These are phyloP conservation scores for Lactarius akahatsu DNA, from an alignment of 768 basidiomycete species.

Conservation along the genomic window DNA sequence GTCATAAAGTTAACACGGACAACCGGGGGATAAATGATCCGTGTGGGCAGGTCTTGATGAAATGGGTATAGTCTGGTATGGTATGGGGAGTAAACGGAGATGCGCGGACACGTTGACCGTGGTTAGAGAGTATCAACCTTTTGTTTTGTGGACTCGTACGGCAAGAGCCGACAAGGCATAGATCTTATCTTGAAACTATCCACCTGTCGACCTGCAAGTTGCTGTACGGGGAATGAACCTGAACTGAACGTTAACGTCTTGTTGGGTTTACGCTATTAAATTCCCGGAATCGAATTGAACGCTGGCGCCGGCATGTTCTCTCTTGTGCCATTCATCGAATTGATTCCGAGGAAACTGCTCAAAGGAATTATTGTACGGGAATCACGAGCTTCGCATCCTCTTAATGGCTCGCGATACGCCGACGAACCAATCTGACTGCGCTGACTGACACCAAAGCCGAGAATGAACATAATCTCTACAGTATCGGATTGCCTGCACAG, in stretches of 20 bases:
- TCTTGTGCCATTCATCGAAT: slow-evolving; percentile 27
- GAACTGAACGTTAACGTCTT: slow-evolving; percentile 19
- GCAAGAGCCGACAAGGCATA: slow-evolving; percentile 16
- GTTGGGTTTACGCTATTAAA: slow-evolving; percentile 28
- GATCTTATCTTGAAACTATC: slow-evolving; percentile 27
- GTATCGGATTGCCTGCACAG: slow-evolving; percentile 27
- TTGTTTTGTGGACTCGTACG: not conserved
- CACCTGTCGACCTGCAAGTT: not conserved
- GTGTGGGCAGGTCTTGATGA: slow-evolving; percentile 23
- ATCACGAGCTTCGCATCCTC: slow-evolving; percentile 26
- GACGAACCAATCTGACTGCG: slow-evolving; percentile 9
- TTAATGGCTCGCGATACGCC: slow-evolving; percentile 15
- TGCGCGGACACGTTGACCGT: slow-evolving; percentile 27
- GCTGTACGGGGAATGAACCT: slow-evolving; percentile 23
- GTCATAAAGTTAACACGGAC: slow-evolving; percentile 25
- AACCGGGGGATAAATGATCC: slow-evolving; percentile 27
- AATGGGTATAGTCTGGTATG: slow-evolving; percentile 18
- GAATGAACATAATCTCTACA: slow-evolving; percentile 14
- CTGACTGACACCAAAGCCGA: slow-evolving; percentile 9
- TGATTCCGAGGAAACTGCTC: slow-evolving; percentile 25
- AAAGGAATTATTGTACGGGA: slow-evolving; percentile 17
- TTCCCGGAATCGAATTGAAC: slow-evolving; percentile 28
- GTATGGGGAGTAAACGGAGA: slow-evolving; percentile 26
- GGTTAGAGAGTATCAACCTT: slow-evolving; percentile 20
- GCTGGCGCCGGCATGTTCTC: slow-evolving; percentile 29